These are phyloP conservation scores for Hanseniaspora clermontiae DNA, from an alignment of 805 yeast genomes.

Conservation along the genomic window DNA sequence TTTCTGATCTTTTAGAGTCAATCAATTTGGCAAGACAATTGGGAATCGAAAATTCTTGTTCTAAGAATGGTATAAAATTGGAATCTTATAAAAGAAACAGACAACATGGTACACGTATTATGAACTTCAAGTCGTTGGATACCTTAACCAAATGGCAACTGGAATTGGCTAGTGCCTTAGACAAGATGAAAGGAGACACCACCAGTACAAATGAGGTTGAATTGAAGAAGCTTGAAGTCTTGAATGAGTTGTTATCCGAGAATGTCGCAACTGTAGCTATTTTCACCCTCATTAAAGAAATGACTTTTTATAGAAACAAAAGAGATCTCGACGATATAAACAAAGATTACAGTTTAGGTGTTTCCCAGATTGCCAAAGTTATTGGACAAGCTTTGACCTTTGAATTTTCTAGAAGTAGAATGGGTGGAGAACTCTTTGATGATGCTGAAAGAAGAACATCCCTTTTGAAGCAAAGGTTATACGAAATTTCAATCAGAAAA, in stretches of 20 bases:
- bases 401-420: slow-evolving; percentile 2
- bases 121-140: slow-evolving; percentile 22
- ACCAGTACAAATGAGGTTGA: background rate
- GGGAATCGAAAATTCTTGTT: slow-evolving; percentile 40
- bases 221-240: background rate
- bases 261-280: background rate
- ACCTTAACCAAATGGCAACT: slow-evolving; percentile 77
- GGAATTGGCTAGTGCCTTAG: slow-evolving; percentile 55
- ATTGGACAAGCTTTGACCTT: background rate
- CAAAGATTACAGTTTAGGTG: background rate
- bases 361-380: background rate
- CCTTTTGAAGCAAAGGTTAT: background rate
- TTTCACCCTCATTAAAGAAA: slow-evolving; percentile 1
- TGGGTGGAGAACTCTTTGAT: background rate
- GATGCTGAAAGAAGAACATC: background rate
- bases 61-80: background rate
- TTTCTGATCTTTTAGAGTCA: slow-evolving; percentile 54
- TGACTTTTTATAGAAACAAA: slow-evolving; percentile 5
- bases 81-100: background rate
- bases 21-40: slow-evolving; percentile 68
- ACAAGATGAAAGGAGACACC: slow-evolving; percentile 41
- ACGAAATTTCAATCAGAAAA: background rate
- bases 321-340: background rate
- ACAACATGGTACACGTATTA: background rate
- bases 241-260: background rate